Evolutionary conservation across 148 eudicot genomes (phyloP), one percentile per base, ranked within the genome.

Genomic region (Mesembryanthemum crystallinum): DNA sequence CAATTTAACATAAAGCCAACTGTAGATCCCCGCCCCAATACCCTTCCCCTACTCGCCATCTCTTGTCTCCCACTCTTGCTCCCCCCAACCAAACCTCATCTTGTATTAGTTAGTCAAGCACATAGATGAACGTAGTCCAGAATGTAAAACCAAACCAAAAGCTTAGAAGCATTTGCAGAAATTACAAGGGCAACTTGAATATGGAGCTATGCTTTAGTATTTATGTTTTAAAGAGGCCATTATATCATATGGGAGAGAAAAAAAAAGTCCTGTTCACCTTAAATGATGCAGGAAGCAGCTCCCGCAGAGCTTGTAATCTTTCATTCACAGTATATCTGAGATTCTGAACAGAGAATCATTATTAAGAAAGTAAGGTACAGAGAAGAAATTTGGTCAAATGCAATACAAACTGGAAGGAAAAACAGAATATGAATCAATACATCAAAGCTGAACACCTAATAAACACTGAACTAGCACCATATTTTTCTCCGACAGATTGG

Each of bases 231-330:
- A n/a, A n/a, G n/a, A n/a, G n/a, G n/a, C n/a, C n/a, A n/a, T n/a
- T n/a, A n/a, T n/a, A n/a, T n/a, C n/a, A n/a, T n/a, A n/a, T n/a
- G n/a, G 69, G 55, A 72, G 28, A 15, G 49, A 24, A 45, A 17
- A 43, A 37, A 61, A 32, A 69, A 20, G 49, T 69, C 57, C 39
- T 52, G 5, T 2, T 57, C 51, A 78, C 81, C 81, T 78, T 65
- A 6, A 28, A 28, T 39, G 81, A 25, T 27, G 30, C 55, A 54
- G 81, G 81, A 54, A 78, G 76, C 29, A 78, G 72, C 55, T 78
- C 76, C 43, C 52, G 76, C 28, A 78, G 39, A 27, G 57, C 76
- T 39, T 58, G 76, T 58, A 78, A 28, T 64, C 39, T 72, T 72
- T 78, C 72, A 72, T 43, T 24, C 32, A 78, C 24, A 24, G 54